These are phyloP conservation scores for Rhododendron henanense DNA, from an alignment of 148 eudicot species.

Conservation along the genomic window DNA sequence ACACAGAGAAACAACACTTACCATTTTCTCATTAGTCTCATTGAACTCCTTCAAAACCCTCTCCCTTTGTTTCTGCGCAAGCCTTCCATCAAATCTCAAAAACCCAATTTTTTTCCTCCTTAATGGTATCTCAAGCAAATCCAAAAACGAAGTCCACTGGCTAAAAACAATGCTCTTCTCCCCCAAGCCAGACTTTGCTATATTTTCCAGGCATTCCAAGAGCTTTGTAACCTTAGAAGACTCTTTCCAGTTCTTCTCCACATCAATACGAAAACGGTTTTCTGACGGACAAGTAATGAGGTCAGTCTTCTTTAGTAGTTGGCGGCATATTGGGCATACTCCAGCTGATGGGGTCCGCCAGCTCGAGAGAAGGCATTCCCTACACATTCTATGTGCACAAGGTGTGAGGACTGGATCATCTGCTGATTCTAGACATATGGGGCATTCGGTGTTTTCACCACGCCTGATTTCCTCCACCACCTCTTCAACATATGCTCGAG, in stretches of 20 bases:
- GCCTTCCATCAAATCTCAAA: conserved; percentile 60
- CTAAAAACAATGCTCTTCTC: conserved; percentile 69
- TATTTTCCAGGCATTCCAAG: conserved; percentile 43
- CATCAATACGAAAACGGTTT: conserved; percentile 43
- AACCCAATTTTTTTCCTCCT: conserved; percentile 37
- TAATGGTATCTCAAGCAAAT: conserved; percentile 61
- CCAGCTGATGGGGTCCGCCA: conserved; percentile 47
- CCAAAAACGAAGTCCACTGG: conserved; percentile 75
- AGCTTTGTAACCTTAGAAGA: conserved; percentile 55
- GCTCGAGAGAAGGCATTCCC: conserved; percentile 63
- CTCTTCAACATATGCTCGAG: conserved; percentile 52
- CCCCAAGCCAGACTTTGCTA: conserved; percentile 26
- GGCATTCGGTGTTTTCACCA: conserved; percentile 58
- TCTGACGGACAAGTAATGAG: conserved; percentile 67
- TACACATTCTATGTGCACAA: conserved; percentile 68
- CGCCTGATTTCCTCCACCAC: conserved; percentile 45
- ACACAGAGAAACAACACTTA: conserved; percentile 4
- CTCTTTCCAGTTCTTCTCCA: conserved; percentile 59
- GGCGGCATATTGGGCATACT: conserved; percentile 64
- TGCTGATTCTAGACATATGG: conserved; percentile 61
- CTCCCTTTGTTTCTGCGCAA: conserved; percentile 48
- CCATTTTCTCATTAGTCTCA: conserved; percentile 50
- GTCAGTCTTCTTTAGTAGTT: conserved; percentile 39
- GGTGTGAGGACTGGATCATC: conserved; percentile 67
- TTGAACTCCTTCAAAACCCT: conserved; percentile 55